phyloP scores from a whole-genome alignment of 2,329 filamentous ascomycete species.

The Phialemoniopsis sp. region DNA sequence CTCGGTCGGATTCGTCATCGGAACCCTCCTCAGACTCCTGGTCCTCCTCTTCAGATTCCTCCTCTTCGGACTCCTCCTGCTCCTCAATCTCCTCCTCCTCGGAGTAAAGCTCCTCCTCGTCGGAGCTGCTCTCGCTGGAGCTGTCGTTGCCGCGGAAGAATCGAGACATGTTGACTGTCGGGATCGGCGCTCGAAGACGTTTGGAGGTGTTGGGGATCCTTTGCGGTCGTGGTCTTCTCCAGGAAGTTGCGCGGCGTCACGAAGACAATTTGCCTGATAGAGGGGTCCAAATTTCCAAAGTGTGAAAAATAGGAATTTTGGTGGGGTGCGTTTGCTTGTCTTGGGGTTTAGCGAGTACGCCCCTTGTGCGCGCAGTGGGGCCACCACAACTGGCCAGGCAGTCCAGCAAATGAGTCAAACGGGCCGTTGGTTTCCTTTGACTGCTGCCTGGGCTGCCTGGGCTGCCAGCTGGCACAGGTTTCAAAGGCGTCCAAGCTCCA shows the following conservation, averaged over 20 bases:
- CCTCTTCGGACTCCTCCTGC: constrained; percentile 37
- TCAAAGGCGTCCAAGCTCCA: too few relatives aligned
- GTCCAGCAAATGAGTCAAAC: too few relatives aligned
- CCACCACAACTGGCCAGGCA: too few relatives aligned
- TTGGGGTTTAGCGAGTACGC: too few relatives aligned
- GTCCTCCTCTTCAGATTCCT: constrained; percentile 45
- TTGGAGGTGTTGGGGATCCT: too few relatives aligned
- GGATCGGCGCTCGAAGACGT: neutral
- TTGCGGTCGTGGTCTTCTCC: neutral
- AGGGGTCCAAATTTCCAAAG: constrained; percentile 1
- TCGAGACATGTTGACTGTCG: constrained; percentile 70
- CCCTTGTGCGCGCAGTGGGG: too few relatives aligned
- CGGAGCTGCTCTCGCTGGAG: constrained; percentile 92
- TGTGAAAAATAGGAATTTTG: constrained; percentile 2
- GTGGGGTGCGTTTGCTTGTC: constrained; percentile 2
- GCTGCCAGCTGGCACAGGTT: constrained; percentile 6
- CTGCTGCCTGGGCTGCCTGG: too few relatives aligned
- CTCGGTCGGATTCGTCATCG: constrained; percentile 51
- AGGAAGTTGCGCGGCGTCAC: neutral
- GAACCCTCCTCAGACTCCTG: constrained; percentile 49
- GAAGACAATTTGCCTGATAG: neutral
- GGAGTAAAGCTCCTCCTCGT: constrained; percentile 93
- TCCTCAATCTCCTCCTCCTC: constrained; percentile 62
- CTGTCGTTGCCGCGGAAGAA: constrained; percentile 95
- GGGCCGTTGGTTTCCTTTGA: too few relatives aligned